phyloP scores from a whole-genome alignment of 768 basidiomycete genomes.

The Pisolithus tinctorius region DNA sequence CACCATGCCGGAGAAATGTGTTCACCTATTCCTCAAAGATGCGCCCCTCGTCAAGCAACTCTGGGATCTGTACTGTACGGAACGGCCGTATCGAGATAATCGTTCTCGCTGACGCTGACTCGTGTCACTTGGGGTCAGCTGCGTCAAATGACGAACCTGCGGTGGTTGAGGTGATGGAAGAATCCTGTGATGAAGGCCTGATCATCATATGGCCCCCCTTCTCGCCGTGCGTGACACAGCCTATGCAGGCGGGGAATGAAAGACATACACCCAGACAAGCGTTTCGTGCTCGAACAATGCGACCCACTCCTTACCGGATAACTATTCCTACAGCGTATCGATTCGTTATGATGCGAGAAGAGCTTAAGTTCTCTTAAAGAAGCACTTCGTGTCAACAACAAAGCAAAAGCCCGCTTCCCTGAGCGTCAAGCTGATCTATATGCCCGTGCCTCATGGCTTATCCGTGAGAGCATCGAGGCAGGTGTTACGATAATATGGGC shows the following conservation, averaged over 20 bases:
- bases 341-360: background rate
- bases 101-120: constrained; percentile 5
- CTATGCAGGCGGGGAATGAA: constrained; percentile 14
- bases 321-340: constrained; percentile 8
- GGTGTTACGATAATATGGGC: constrained; percentile 64
- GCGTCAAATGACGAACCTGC: background rate
- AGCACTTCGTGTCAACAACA: constrained; percentile 45
- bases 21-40: constrained; percentile 26
- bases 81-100: constrained; percentile 23
- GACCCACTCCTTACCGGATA: constrained; percentile 48
- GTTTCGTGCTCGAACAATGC: constrained; percentile 55
- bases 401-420: constrained; percentile 46
- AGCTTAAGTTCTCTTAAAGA: constrained; percentile 44
- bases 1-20: background rate
- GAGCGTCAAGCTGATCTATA: constrained; percentile 39
- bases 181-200: constrained; percentile 17
- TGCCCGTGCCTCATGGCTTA: constrained; percentile 44
- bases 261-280: constrained; percentile 65
- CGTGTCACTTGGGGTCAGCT: background rate
- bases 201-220: constrained; percentile 19
- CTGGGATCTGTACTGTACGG: constrained; percentile 27
- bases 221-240: background rate
- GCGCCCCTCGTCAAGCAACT: constrained; percentile 10
- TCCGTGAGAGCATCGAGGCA: constrained; percentile 49
- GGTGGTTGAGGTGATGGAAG: constrained; percentile 19